Evolutionary conservation across 768 basidiomycete species (phyloP), one percentile per base, ranked within the genome.

Genomic region (Aureoboletus auriporus): DNA sequence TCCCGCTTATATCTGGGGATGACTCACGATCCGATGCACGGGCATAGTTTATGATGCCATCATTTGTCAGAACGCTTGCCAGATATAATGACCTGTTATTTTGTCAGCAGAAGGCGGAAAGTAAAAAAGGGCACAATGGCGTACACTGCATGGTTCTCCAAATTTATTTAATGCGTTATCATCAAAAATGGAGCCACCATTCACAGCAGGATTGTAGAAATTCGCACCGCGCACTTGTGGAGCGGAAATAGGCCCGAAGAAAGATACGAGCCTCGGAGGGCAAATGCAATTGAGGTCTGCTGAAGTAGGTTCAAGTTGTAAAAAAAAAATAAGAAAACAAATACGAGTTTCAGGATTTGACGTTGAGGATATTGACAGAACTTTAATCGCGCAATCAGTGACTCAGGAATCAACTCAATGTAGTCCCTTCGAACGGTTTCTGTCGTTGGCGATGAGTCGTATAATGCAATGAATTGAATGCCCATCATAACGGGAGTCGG

Each of bases 1-100:
- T 6, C 39, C 37, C 60, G 17, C 26, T 14, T 31, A 33, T 11
- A 7, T 6, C 6, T 30, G 9, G 17, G 28, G 0, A 16, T 1
- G 2, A 62, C 76, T 54, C 52, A 84, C 83, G 83, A 84, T n/a
- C 81, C 82, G 50, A 85, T 75, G 82, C 74, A 17, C 60, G 69
- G 1, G 80, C 82, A 58, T 72, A 86, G 55, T 81, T 83, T 29
- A 79, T 33, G 45, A 84, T 62, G 1, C 84, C 83, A 31, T 62
- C 53, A 48, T 79, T 71, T 1, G 76, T 81, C 44, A 84, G 75
- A 20, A 85, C 79, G 1, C 41, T 69, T 3, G 79, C 77, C 83
- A 5, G 84, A 86, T 47, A 86, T 75, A 51, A 87, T 83, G 35
- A 86, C 71, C 75, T 76, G 38, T 20, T 3, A 3, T 16, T 23